phyloP scores from a whole-genome alignment of 352 stramenopile genomes.

The Phytopythium aichiense region DNA sequence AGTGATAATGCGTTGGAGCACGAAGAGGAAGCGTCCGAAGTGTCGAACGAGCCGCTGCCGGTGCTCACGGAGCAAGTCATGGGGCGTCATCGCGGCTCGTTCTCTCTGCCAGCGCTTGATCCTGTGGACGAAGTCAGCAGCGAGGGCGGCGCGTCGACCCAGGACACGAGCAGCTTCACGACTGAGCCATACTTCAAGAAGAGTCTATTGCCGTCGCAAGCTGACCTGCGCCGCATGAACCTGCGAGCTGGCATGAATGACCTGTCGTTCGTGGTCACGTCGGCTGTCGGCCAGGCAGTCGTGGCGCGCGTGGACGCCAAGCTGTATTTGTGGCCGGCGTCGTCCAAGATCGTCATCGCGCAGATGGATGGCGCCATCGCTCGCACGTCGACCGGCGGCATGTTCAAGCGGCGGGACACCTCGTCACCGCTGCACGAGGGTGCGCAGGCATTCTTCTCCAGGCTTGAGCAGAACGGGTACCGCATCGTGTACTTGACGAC shows the following conservation, averaged over 20 bases:
- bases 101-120: constrained; percentile 10
- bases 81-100: background rate
- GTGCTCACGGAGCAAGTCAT: background rate
- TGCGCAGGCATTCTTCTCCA: constrained; percentile 72
- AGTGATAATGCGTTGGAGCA: background rate
- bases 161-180: constrained; percentile 35
- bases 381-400: constrained; percentile 31
- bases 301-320: constrained; percentile 43
- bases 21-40: background rate
- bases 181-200: constrained; percentile 51
- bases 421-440: constrained; percentile 44
- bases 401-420: constrained; percentile 39
- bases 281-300: constrained; percentile 7
- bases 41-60: background rate
- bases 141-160: constrained; percentile 24
- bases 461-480: constrained; percentile 67
- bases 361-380: constrained; percentile 83
- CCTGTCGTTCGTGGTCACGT: constrained; percentile 57
- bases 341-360: constrained; percentile 72
- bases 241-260: constrained; percentile 62
- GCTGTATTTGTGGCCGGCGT: constrained; percentile 70
- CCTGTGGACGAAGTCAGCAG: constrained; percentile 23
- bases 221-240: constrained; percentile 53
- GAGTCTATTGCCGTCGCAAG: constrained; percentile 53
- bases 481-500: constrained; percentile 78